These are phyloP conservation scores for Cordyceps farinosa DNA, from an alignment of 2,329 filamentous ascomycete genomes.

Conservation along the genomic window DNA sequence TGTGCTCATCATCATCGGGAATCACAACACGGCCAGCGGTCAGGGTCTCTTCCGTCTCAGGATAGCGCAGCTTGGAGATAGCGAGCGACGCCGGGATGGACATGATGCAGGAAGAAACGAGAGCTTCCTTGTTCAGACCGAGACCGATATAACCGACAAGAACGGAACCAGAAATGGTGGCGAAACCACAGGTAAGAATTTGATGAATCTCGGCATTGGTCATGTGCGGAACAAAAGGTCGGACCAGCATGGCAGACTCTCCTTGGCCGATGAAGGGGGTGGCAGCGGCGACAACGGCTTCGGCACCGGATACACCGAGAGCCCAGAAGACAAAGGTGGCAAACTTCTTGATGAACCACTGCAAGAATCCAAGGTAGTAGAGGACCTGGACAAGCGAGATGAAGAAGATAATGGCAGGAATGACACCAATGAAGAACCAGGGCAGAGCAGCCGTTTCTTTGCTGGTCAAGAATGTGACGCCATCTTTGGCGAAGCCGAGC, in stretches of 20 bases:
- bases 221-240: slow-evolving; percentile 79
- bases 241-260: slow-evolving; percentile 89
- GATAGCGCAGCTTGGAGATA: slow-evolving; percentile 84
- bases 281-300: slow-evolving; percentile 89
- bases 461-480: slow-evolving; percentile 63
- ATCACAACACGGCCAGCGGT: slow-evolving; percentile 79
- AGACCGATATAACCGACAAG: slow-evolving; percentile 81
- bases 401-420: slow-evolving; percentile 97
- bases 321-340: slow-evolving; percentile 89
- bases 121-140: slow-evolving; percentile 77
- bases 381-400: slow-evolving; percentile 84
- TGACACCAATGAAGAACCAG: slow-evolving; percentile 74
- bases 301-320: slow-evolving; percentile 81
- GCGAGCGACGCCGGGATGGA: slow-evolving; percentile 88
- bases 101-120: slow-evolving; percentile 93
- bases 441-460: slow-evolving; percentile 41
- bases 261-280: slow-evolving; percentile 94
- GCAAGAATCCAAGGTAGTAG: slow-evolving; percentile 75
- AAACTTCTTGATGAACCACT: slow-evolving; percentile 88
- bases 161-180: slow-evolving; percentile 86
- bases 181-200: slow-evolving; percentile 88
- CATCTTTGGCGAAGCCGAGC: slow-evolving; percentile 70
- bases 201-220: slow-evolving; percentile 88
- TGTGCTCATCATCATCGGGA: slow-evolving; percentile 72
- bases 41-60: slow-evolving; percentile 80